phyloP scores from a whole-genome alignment of 2,329 filamentous ascomycete species.

The Neopestalotiopsis sp. region DNA sequence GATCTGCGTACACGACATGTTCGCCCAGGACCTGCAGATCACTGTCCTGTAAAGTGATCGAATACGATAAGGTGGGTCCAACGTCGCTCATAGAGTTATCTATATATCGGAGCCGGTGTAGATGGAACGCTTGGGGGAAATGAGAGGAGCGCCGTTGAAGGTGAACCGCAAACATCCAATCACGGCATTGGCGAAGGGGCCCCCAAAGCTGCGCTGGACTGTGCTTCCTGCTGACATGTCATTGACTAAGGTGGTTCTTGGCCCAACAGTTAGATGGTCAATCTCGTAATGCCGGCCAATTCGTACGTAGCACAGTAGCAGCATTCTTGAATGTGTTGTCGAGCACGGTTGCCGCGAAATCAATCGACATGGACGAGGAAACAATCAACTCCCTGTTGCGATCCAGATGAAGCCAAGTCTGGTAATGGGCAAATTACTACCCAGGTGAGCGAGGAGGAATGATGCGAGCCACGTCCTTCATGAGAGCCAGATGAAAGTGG shows the following conservation, averaged over 20 bases:
- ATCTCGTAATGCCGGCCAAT: background rate
- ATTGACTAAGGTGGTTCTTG: background rate
- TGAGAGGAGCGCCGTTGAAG: background rate
- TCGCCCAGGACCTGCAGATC: background rate
- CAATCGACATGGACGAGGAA: background rate
- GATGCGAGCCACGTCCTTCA: background rate
- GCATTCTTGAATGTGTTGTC: background rate
- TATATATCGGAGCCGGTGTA: background rate
- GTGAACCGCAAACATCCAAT: conserved; percentile 1
- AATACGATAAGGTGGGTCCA: conserved; percentile 1
- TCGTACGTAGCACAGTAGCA: background rate
- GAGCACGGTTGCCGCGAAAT: background rate
- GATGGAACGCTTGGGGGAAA: background rate
- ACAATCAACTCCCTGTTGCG: background rate
- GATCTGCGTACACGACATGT: background rate
- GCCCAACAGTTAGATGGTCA: background rate
- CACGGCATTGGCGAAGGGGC: background rate
- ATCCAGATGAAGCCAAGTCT: background rate
- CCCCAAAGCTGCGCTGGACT: background rate
- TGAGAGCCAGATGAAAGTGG: background rate
- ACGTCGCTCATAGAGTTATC: background rate
- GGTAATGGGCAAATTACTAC: background rate
- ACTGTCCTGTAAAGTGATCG: background rate
- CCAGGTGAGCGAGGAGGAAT: background rate
- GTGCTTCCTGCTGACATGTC: background rate